Evolutionary conservation across 2,329 filamentous ascomycete genomes (phyloP), one percentile per base, ranked within the genome.

Genomic region (Cladophialophora bantiana): DNA sequence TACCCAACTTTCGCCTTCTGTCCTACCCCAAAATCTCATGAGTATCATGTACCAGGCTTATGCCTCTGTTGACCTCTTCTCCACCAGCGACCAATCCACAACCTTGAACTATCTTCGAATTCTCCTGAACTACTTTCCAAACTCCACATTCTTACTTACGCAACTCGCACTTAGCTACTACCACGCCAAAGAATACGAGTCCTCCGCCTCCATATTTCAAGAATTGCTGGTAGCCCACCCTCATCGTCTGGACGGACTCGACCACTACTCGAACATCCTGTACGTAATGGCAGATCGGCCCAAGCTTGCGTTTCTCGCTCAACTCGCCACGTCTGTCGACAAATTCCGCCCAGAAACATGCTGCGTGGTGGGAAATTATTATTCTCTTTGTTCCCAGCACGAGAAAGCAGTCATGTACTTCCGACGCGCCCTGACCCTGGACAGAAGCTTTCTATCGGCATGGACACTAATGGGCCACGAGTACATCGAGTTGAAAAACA

Each of bases 381-480:
- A 97, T 80, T 96, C 93, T 0, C 82, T 97, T 0, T 89, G 97
- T 68, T 97, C 94, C 0, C 90, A 96, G 77, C 95, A 99, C 77
- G 95, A 99, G 77, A 99, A 99, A 77, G 94, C 95, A 0, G 94
- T 99, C 61, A 93, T 97, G 81, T 98, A 98, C 79, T 99, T 99
- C 82, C 90, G 95, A 3, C 90, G 95, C 26, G 95, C 95, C 0
- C 81, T 99, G 20, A 96, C 93, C 0, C 84, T 99, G 0, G 95
- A 99, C 76, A 89, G 94, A 9, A 90, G 89, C 32, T 99, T 95
- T 76, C 85, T 97, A 15, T 96, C 93, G 0, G 95, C 95, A 1
- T 99, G 95, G 95, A 99, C 95, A 0, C 84, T 99, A 0, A 98
- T 99, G 94, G 95, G 95, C 0, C 95, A 99, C 78, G 95, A 99